These are phyloP conservation scores for Auricularia cornea DNA, from an alignment of 768 basidiomycete genomes.

Conservation along the genomic window DNA sequence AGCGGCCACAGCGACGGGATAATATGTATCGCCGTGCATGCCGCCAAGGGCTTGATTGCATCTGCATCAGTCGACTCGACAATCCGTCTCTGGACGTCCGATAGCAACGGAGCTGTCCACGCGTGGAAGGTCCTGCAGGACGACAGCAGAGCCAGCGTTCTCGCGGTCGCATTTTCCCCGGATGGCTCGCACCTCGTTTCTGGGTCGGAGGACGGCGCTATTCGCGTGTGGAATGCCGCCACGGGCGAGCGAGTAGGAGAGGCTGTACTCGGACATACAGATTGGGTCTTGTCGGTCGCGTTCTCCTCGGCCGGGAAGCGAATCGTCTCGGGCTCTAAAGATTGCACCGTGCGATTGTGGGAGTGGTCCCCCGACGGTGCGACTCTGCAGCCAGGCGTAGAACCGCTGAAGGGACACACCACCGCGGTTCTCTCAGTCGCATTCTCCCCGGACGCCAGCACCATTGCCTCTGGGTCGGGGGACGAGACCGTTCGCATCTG, in stretches of 20 bases:
- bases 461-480: no score
- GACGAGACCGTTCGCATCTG: conserved; percentile 37
- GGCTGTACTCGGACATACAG: conserved; percentile 14
- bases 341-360: conserved; percentile 17
- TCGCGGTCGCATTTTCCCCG: conserved; percentile 19
- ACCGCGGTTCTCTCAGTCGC: conserved; percentile 9
- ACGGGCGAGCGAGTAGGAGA: conserved; percentile 11
- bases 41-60: conserved; percentile 13
- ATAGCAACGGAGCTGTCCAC: neutral
- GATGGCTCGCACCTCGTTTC: conserved; percentile 19
- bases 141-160: neutral
- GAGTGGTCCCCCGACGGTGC: conserved; percentile 7
- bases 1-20: conserved; percentile 6
- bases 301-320: conserved; percentile 26
- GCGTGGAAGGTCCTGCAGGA: neutral
- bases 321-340: conserved; percentile 21
- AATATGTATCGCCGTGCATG: conserved; percentile 3
- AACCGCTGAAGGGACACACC: conserved; percentile 11
- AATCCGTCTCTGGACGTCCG: conserved; percentile 9
- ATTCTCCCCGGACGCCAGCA: no score
- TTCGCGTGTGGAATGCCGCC: conserved; percentile 21
- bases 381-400: no score
- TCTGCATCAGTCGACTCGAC: conserved; percentile 7
- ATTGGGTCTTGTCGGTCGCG: conserved; percentile 16
- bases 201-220: conserved; percentile 20